Evolutionary conservation across 176 grass and related monocot species (phyloP), one percentile per base, ranked within the genome.

Genomic region (Rhipidocladum racemiflorum): DNA sequence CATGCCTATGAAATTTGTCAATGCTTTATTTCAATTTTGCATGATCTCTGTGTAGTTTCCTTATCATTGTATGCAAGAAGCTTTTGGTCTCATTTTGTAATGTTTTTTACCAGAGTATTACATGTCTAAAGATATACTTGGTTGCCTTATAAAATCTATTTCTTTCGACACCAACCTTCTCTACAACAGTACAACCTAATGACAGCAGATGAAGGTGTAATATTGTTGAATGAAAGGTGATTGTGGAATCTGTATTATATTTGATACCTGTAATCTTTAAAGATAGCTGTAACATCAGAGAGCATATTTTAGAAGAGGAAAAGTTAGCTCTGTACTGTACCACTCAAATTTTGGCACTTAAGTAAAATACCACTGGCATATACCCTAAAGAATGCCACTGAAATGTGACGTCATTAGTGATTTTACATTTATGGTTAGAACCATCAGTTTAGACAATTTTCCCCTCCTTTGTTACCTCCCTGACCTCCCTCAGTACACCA

Each of bases 261-360:
- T 54, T 68, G 62, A 67, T 68, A 54, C 53, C 7, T 35, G 46
- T 50, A 74, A 63, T 43, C 25, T 61, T 18, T 44, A 44, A 13
- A 7, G 42, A 83, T 6, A 51, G 35, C 43, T 24, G 2, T 54
- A 61, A 72, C 13, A 28, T 32, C 34, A 0, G 43, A 16, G 24
- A 36, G 6, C 56, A 72, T 61, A 40, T 17, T 81, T 69, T 44
- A 83, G 29, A 17, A 16, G 35, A 80, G 75, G 39, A 77, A 32
- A 45, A 30, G 6, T 24, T 61, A 28, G 18, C 48, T 67, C 14
- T 36, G 21, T 38, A 53, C 14, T 36, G 21, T 38, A 53, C 34
- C 39, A 29, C 35, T 69, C 30, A 24, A 79, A 4, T 1, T 24
- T 35, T 50, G 32, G 1, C 21, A 54, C 21, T 68, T 40, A 32